phyloP scores from a whole-genome alignment of 129 eudicot genomes.

The Solidago caesia region DNA sequence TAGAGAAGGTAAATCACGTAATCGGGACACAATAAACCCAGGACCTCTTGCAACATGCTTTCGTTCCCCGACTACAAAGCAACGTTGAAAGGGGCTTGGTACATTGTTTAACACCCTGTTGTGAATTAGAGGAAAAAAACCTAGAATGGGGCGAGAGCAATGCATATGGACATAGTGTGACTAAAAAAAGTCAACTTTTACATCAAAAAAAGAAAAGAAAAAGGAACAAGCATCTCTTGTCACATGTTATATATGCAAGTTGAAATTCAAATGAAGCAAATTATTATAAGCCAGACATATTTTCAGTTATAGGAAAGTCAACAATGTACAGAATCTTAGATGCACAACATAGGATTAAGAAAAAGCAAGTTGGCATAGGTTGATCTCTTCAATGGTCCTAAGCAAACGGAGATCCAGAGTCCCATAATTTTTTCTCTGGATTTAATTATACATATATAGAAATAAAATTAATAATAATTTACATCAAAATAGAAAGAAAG shows the following conservation, averaged over 20 bases:
- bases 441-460: conserved; percentile 31
- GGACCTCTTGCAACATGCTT: too few species aligned
- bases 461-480: conserved; percentile 28
- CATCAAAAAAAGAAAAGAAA: background rate
- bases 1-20: too few species aligned
- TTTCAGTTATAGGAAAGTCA: conserved; percentile 22
- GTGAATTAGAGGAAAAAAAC: background rate
- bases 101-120: background rate
- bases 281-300: conserved; percentile 12
- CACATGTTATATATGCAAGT: background rate
- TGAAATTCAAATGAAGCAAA: conserved; percentile 10
- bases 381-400: conserved; percentile 31
- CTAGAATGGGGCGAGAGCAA: background rate
- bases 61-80: too few species aligned
- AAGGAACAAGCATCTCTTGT: background rate
- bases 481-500: conserved; percentile 26
- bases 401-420: conserved; percentile 34
- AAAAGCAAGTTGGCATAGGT: conserved; percentile 29
- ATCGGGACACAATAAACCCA: too few species aligned
- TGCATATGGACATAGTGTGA: background rate
- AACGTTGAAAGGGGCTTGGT: too few species aligned
- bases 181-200: conserved; percentile 18
- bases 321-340: conserved; percentile 23
- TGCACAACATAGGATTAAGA: conserved; percentile 12
- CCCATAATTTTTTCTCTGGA: conserved; percentile 30